Evolutionary conservation across 352 stramenopile species (phyloP).

Genomic region (Elongisporangium prolatum): DNA sequence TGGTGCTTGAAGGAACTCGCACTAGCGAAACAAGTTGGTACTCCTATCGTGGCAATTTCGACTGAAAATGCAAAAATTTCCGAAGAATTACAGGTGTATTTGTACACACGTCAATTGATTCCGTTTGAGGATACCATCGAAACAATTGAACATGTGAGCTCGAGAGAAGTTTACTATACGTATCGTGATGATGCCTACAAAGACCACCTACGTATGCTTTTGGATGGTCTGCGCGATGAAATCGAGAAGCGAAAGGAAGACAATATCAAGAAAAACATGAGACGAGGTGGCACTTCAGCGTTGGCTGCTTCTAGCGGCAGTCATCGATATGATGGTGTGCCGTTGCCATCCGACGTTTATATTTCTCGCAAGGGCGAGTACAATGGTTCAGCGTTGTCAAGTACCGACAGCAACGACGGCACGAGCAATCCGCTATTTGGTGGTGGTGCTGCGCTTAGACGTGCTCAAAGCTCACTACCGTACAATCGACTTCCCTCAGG

Average conservation of each 20-base stretch:
- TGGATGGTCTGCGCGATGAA: slow-evolving; percentile 76
- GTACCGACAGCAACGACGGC: not conserved
- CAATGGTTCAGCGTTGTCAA: not conserved
- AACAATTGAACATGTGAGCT: slow-evolving; percentile 32
- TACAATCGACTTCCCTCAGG: not conserved
- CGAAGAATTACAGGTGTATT: slow-evolving; percentile 81
- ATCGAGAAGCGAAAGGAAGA: slow-evolving; percentile 80
- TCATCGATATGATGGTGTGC: not conserved
- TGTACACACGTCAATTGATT: slow-evolving; percentile 81
- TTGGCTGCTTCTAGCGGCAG: slow-evolving; percentile 2
- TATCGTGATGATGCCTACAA: slow-evolving; percentile 74
- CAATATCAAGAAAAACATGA: slow-evolving; percentile 50
- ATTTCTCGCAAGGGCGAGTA: not conserved
- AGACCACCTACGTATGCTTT: slow-evolving; percentile 56
- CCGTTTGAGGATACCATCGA: slow-evolving; percentile 72
- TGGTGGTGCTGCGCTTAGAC: not conserved
- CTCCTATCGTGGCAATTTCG: slow-evolving; percentile 73
- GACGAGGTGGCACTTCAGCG: slow-evolving; percentile 12
- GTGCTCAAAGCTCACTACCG: not conserved
- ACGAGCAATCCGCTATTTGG: not conserved
- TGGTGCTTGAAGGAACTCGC: slow-evolving; percentile 67
- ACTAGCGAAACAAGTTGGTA: slow-evolving; percentile 69
- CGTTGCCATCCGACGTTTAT: not conserved
- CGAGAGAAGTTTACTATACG: slow-evolving; percentile 41
- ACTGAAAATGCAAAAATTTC: slow-evolving; percentile 66